Percentiles rank a stretch among this genome's conserved stretches.
Evolutionary conservation across 2,329 filamentous ascomycete species (phyloP).

Genomic region (Sodiomyces alkalinus): DNA sequence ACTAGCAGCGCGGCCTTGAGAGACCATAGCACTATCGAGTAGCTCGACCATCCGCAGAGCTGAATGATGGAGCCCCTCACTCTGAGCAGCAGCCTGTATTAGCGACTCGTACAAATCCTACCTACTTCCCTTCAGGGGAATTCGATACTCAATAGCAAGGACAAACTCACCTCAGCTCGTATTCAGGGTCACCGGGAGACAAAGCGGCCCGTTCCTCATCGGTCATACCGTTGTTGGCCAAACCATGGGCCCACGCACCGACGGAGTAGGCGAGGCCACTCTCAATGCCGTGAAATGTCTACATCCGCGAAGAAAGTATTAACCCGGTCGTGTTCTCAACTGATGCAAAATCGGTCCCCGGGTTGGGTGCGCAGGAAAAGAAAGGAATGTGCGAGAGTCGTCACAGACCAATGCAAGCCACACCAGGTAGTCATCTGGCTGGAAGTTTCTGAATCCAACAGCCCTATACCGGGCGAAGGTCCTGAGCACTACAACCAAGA

Average conservation of each 20-base stretch:
- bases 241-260: constrained; percentile 29
- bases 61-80: constrained; percentile 37
- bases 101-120: constrained; percentile 7
- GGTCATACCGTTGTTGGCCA: constrained; percentile 44
- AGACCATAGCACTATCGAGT: constrained; percentile 34
- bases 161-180: constrained; percentile 19
- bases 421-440: constrained; percentile 16
- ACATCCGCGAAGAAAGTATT: too few species aligned
- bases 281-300: too few species aligned
- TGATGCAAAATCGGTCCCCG: too few species aligned
- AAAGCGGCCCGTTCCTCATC: constrained; percentile 29
- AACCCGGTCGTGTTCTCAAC: too few species aligned
- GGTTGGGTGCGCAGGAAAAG: constrained; percentile 8
- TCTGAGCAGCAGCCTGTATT: too few species aligned
- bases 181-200: constrained; percentile 27
- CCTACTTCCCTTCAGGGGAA: neutral
- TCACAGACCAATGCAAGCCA: constrained; percentile 8
- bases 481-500: constrained; percentile 12
- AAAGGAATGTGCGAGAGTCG: neutral
- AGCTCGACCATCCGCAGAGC: constrained; percentile 36
- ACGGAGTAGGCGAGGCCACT: constrained; percentile 37
- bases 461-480: constrained; percentile 15
- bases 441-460: constrained; percentile 11
- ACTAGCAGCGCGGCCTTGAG: constrained; percentile 37
- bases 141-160: too few species aligned